A percentile compares a stretch with the other conserved stretches of the same genome.
Conservation (phyloP, 2,329 filamentous ascomycete species). For the Immersiporthe knoxdaviesiana region DNA sequence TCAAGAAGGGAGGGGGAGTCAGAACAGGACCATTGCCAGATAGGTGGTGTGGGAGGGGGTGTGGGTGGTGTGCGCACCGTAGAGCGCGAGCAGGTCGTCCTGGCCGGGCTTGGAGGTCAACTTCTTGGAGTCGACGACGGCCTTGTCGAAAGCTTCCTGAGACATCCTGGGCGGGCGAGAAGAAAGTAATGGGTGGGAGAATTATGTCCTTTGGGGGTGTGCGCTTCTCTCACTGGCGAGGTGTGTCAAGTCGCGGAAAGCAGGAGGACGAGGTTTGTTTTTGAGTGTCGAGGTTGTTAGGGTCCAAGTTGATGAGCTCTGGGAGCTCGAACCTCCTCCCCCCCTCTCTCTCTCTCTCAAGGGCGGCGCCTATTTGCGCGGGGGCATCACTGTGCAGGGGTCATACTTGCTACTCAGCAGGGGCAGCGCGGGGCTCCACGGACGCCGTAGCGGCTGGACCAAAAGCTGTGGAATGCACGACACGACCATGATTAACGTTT, state of each 20-base stretch:
- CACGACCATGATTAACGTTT: background rate
- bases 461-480: background rate
- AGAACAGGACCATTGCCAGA: background rate
- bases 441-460: background rate
- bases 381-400: slow-evolving; percentile 6
- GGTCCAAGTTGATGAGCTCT: slow-evolving; percentile 2
- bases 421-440: slow-evolving; percentile 7
- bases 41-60: background rate
- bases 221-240: too few relatives aligned
- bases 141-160: slow-evolving; percentile 55
- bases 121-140: slow-evolving; percentile 67
- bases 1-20: background rate
- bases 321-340: background rate
- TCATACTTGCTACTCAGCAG: background rate
- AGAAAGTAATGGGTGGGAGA: background rate
- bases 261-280: background rate
- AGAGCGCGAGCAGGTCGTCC: slow-evolving; percentile 67
- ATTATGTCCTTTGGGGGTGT: background rate
- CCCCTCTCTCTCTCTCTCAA: background rate
- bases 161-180: slow-evolving; percentile 42
- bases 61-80: slow-evolving; percentile 48
- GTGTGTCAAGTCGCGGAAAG: background rate
- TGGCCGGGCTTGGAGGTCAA: slow-evolving; percentile 66
- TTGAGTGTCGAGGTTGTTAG: slow-evolving; percentile 1
- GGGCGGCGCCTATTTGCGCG: slow-evolving; percentile 4